Percentiles rank a stretch among this genome's conserved stretches.
These are phyloP conservation scores for Paxillus ammoniavirescens DNA, from an alignment of 768 basidiomycete species.

Conservation along the genomic window DNA sequence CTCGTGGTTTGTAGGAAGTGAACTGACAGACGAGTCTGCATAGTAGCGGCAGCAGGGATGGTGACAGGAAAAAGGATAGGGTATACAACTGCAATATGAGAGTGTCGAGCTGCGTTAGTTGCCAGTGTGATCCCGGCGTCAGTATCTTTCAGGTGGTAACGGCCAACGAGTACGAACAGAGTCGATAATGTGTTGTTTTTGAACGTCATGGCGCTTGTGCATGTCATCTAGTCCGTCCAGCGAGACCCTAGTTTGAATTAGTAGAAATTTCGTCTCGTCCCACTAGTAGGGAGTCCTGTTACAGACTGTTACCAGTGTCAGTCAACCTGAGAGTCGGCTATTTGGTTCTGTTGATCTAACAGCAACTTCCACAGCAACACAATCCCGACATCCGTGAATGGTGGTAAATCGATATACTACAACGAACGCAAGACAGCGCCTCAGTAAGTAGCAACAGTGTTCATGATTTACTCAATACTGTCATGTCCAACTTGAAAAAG, in stretches of 20 bases:
- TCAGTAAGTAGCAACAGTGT: background rate
- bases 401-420: background rate
- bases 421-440: background rate
- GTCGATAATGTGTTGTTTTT: conserved; percentile 68
- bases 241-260: conserved; percentile 10
- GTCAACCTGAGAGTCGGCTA: conserved; percentile 2
- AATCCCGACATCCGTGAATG: too few species aligned
- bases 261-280: background rate
- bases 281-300: background rate
- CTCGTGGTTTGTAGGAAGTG: conserved; percentile 64
- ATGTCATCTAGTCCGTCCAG: conserved; percentile 41
- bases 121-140: conserved; percentile 8
- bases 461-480: background rate
- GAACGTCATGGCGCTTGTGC: conserved; percentile 61
- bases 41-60: conserved; percentile 44
- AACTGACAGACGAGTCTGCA: conserved; percentile 58
- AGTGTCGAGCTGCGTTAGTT: conserved; percentile 55
- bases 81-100: conserved; percentile 72
- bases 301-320: too few species aligned
- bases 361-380: too few species aligned
- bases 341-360: conserved; percentile 29
- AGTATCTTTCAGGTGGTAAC: conserved; percentile 4
- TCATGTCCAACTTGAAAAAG: background rate
- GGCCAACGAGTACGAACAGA: conserved; percentile 44
- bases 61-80: conserved; percentile 76